These are phyloP conservation scores for Penicillium malachiteum DNA, from an alignment of 495 filamentous ascomycete genomes.

Conservation along the genomic window DNA sequence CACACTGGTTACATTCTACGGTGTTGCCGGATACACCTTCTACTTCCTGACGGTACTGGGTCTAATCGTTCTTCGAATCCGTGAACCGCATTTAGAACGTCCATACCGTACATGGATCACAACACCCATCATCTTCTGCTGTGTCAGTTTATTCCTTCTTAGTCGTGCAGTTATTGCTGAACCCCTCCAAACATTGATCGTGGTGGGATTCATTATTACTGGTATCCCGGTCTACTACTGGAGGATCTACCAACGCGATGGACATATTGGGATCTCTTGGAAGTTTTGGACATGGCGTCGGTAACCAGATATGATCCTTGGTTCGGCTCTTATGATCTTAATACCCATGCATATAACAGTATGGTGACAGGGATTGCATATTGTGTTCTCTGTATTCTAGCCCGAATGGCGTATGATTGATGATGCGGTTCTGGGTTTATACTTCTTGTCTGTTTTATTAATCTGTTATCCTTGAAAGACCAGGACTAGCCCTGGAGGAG, in stretches of 20 bases:
- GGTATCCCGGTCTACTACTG: slow-evolving; percentile 88
- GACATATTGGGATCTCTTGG: slow-evolving; percentile 50
- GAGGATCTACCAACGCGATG: slow-evolving; percentile 63
- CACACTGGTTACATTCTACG: slow-evolving; percentile 93
- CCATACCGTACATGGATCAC: slow-evolving; percentile 95
- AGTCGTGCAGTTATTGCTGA: slow-evolving; percentile 83
- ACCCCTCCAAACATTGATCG: slow-evolving; percentile 84
- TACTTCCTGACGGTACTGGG: slow-evolving; percentile 96
- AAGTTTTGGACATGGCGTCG: slow-evolving; percentile 57
- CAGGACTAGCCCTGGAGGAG: too few relatives aligned
- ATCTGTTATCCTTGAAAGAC: too few relatives aligned
- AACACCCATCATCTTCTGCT: slow-evolving; percentile 97
- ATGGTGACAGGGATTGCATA: slow-evolving; percentile 13
- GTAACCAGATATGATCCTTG: slow-evolving; percentile 6
- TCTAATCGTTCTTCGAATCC: slow-evolving; percentile 84
- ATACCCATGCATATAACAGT: slow-evolving; percentile 37
- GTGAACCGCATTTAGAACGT: slow-evolving; percentile 81
- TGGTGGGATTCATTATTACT: slow-evolving; percentile 76
- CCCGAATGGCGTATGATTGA: neutral
- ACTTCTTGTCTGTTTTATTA: neutral
- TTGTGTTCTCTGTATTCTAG: slow-evolving; percentile 11
- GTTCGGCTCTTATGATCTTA: slow-evolving; percentile 18
- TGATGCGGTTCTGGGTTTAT: neutral
- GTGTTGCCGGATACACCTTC: slow-evolving; percentile 93
- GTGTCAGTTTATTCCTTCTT: slow-evolving; percentile 89